Base-by-base conservation (phyloP, 2,329 filamentous ascomycete genomes). In the Xylariaceae sp. region DNA sequence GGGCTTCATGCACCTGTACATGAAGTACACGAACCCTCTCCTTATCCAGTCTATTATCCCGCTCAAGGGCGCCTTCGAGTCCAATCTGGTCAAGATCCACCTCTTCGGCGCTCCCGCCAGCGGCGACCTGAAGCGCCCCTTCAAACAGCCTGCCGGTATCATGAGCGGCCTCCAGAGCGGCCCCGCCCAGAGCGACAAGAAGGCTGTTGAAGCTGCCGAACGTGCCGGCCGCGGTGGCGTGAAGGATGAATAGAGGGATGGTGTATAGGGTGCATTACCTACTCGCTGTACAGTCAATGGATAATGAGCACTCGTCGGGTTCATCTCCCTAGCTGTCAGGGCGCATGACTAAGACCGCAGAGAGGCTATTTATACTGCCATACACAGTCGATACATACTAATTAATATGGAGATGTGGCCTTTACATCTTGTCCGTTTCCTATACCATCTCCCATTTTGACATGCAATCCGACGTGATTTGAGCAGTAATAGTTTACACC, bases 1-100 rank as follows among this genome's bases (percentile, higher is more conserved):
- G 91, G 82, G 70, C 48, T 87, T 96, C 62, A 97, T 98, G 91
- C 93, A 98, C 74, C 54, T 98, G 48, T 98, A 97, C 83, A 87
- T 98, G 78, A 90, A 96, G 69, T 98, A 97, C 84, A 97, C 90
- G 73, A 98, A 97, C 82, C 93, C 93, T 32, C 87, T 98, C 38
- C 76, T 96, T 61, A 95, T 98, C 73, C 93, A 98, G 81, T 94
- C 87, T 66, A 95, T 98, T 73, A 93, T 98, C 63, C 93, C 93
- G 26, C 76, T 97, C 68, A 98, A 98, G 84, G 79, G 86, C 64
- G 91, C 89, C 34, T 79, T 98, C 68, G 93, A 98, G 77, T 79
- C 85, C 72, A 97, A 96, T 77, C 75, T 96, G 58, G 80, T 93
- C 76, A 96, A 97, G 81, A 91, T 98, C 62, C 87, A 97, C 71